These are phyloP conservation scores for Apiotrichum mycotoxinovorans DNA, from an alignment of 1,284 basidiomycete species.

Conservation along the genomic window DNA sequence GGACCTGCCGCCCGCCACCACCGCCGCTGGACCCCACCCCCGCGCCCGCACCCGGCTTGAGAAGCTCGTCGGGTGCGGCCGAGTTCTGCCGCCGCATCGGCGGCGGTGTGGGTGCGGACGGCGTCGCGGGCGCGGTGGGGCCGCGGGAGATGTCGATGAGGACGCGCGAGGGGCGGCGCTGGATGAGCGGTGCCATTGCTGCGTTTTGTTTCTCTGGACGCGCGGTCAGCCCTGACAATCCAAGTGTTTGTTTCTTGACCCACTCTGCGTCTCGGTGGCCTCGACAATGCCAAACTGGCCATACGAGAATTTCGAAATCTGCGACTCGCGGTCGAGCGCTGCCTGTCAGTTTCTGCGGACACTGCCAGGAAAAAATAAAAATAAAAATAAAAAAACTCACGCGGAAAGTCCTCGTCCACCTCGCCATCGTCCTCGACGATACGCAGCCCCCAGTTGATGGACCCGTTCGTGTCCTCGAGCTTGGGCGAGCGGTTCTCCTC, in stretches of 20 bases:
- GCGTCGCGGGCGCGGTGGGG: conserved; percentile 4
- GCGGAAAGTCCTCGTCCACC: conserved; percentile 97
- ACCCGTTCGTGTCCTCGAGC: conserved; percentile 62
- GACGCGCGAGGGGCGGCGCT: conserved; percentile 41
- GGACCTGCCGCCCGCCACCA: conserved; percentile 53
- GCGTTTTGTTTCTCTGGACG: conserved; percentile 82
- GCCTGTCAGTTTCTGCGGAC: background rate
- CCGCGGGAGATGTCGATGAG: conserved; percentile 27
- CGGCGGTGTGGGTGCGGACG: background rate
- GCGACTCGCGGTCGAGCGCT: conserved; percentile 85
- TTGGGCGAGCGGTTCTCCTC: conserved; percentile 78
- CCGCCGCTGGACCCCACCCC: background rate
- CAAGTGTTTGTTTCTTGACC: no score
- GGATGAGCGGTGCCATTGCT: conserved; percentile 56
- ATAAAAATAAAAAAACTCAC: conserved; percentile 51
- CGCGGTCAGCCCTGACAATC: no score
- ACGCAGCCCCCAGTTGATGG: conserved; percentile 87
- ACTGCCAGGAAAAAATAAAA: background rate
- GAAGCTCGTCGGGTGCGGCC: background rate
- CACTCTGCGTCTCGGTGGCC: conserved; percentile 71
- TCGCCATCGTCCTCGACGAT: conserved; percentile 97
- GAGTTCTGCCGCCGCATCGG: background rate
- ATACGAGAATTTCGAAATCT: conserved; percentile 83
- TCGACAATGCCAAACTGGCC: conserved; percentile 82
- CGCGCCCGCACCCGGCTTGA: background rate